Evolutionary conservation across 805 yeast species (phyloP), one percentile per base, ranked within the genome.

Genomic region (Zygosaccharomyces pseudorouxii): DNA sequence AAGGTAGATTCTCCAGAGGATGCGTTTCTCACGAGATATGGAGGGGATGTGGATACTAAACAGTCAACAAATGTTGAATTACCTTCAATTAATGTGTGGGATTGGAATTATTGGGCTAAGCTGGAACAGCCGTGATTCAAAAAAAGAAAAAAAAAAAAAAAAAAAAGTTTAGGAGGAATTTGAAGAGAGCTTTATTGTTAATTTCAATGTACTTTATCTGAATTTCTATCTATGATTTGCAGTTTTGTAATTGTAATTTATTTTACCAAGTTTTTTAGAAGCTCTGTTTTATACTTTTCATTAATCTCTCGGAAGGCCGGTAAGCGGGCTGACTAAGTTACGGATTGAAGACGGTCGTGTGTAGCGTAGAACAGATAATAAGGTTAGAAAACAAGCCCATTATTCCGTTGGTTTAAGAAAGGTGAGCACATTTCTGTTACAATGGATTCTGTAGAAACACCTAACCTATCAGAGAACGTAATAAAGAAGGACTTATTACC

Each of bases 401-500:
- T 9, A 38, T n/a, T n/a, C 25, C 5, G 10, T 38, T 20, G 3
- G 22, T 22, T 22, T 22, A 22, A 22, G 23, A 4, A 4, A 22
- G 23, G 23, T 22, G 23, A 12, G 20, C 4, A 9, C 4, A 7
- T 42, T 33, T 10, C 10, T 22, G 22, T 46, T 27, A 16, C 10
- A 27, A 48, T 48, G 51, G 25, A 5, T n/a, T 23, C 37, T n/a
- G 11, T n/a, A 20, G 30, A 27, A 11, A 62, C 59, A 40, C 75
- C 76, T 9, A 10, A 47, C 5, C 42, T 70, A 5, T 51, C 71
- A 9, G 52, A 48, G 38, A 55, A 54, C 20, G 56, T 43, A 50
- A 57, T 53, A 47, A 59, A 54, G 38, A 46, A 59, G 2, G 62
- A 62, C 19, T 57, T 80, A 54, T 61, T 73, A 42, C 74, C 75